phyloP scores from a whole-genome alignment of 352 stramenopile species.

The Saprolegnia parasitica region DNA sequence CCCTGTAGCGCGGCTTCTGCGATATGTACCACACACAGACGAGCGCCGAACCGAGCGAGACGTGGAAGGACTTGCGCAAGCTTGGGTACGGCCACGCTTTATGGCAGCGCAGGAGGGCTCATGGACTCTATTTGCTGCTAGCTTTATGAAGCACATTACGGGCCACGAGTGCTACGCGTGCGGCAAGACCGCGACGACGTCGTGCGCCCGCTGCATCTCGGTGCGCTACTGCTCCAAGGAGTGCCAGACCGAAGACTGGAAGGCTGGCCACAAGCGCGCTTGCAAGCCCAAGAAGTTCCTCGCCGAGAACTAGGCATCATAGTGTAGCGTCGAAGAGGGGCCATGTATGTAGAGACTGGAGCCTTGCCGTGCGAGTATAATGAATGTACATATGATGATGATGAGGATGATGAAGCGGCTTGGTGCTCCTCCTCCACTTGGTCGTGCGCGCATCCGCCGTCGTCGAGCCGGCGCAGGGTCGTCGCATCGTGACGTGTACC shows the following conservation, averaged over 20 bases:
- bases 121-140: background rate
- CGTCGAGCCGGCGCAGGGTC: too few relatives aligned
- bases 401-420: background rate
- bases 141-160: constrained; percentile 14
- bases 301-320: background rate
- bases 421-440: background rate
- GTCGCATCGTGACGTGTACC: too few relatives aligned
- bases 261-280: constrained; percentile 75
- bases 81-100: constrained; percentile 55
- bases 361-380: constrained; percentile 3
- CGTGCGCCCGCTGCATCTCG: constrained; percentile 83
- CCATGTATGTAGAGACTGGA: constrained; percentile 5
- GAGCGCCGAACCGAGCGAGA: constrained; percentile 83
- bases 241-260: constrained; percentile 88
- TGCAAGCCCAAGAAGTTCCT: constrained; percentile 52
- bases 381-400: constrained; percentile 8
- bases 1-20: constrained; percentile 57
- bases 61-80: constrained; percentile 86
- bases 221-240: constrained; percentile 82
- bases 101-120: too few relatives aligned
- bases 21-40: constrained; percentile 90
- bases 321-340: background rate
- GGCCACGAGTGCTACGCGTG: constrained; percentile 26
- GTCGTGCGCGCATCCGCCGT: background rate
- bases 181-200: constrained; percentile 64